Conservation (phyloP, 805 yeast species). For the Saccharomyces jurei region DNA sequence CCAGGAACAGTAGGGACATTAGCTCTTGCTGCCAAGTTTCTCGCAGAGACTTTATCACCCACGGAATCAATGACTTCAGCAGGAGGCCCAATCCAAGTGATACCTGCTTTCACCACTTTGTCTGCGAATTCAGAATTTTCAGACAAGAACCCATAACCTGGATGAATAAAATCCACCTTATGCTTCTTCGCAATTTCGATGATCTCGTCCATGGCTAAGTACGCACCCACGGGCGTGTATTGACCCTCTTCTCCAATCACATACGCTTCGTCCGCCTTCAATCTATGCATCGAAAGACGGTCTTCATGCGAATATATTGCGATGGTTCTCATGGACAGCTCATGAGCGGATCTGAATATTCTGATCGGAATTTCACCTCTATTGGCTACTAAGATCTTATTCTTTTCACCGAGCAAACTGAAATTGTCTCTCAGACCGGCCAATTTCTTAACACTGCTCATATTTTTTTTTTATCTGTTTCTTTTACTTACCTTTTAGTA, state of each 20-base stretch:
- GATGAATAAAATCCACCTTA: constrained; percentile 79
- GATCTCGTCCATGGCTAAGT: constrained; percentile 90
- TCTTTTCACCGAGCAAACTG: constrained; percentile 33
- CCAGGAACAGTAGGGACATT: constrained; percentile 95
- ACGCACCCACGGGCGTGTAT: constrained; percentile 92
- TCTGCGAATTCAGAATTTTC: constrained; percentile 91
- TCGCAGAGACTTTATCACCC: constrained; percentile 94
- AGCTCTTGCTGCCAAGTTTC: constrained; percentile 73
- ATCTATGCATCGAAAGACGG: constrained; percentile 85
- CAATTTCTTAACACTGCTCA: constrained; percentile 12
- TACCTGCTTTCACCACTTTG: constrained; percentile 83
- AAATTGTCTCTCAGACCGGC: constrained; percentile 29
- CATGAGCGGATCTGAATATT: constrained; percentile 96
- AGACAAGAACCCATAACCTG: constrained; percentile 85
- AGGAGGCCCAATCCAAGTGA: constrained; percentile 94
- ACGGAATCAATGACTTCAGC: constrained; percentile 82
- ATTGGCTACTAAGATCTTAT: constrained; percentile 70
- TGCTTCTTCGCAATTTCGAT: constrained; percentile 74
- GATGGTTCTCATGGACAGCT: constrained; percentile 91
- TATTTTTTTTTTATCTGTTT: not conserved
- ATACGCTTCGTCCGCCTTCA: constrained; percentile 91
- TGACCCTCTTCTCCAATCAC: constrained; percentile 85
- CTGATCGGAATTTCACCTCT: constrained; percentile 81
- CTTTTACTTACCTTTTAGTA: not conserved
- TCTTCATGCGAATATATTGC: constrained; percentile 97